Base-by-base conservation (phyloP, 345 rosid species). In the Melaleuca alternifolia region DNA sequence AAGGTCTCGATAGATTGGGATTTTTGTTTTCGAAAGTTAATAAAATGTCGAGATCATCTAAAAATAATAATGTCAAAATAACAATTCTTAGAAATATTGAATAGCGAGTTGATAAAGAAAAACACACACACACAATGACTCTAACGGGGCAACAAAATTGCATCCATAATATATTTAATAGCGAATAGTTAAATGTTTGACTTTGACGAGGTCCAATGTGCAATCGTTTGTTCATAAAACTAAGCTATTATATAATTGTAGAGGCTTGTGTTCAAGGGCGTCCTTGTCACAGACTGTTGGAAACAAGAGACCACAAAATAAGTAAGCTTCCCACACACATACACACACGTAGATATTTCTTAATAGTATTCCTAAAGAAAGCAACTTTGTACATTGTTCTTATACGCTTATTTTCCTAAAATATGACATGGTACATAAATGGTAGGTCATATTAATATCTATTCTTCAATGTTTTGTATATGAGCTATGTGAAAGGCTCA, bases 281-380 rank as follows among this genome's bases (percentile, higher is more conserved):
- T n/a, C 71, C 18, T 59, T 33, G n/a, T 12, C 6, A 0, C n/a
- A 16, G 1, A 59, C 71, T n/a, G 71, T n/a, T 1, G 16, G 14
- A 59, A 59, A 59, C 4, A 15, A n/a, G 71, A n/a, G n/a, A 59
- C 33, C 14, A 59, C 71, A 11, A n/a, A 59, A 13, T 59, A 59
- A 59, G 18, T 10, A 12, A n/a, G 71, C 8, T 59, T 59, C 71
- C n/a, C n/a, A n/a, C 71, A n/a, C 4, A n/a, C 71, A 13, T 7
- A 14, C 2, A 18, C 14, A 54, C 10, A 20, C 65, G 11, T 6
- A 23, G n/a, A 10, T 5, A 56, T 56, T 11, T 11, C 0, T 0
- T 56, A 23, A 56, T 56, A 56, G 61, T 4, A 56, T n/a, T 56
- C n/a, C 1, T 10, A 6, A 56, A 23, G 7, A 23, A 10, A 54